Base-by-base conservation (phyloP, 2,329 filamentous ascomycete species). In the Sporothrix pallida region DNA sequence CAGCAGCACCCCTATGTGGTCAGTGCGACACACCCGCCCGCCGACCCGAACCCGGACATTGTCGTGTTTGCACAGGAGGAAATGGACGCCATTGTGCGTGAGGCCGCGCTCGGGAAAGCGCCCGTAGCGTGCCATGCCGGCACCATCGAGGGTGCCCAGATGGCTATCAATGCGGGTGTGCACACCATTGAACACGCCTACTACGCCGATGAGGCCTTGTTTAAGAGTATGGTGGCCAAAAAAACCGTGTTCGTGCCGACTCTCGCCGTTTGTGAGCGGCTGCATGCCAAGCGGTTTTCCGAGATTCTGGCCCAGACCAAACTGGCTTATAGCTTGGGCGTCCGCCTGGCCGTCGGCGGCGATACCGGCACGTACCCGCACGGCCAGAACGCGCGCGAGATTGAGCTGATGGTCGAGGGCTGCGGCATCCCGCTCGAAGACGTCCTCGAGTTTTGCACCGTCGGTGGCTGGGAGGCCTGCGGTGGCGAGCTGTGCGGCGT, bases 401-500 rank as follows among this genome's bases (percentile, higher is more conserved):
- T 88, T 74, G 87, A 89, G 78, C 79, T 89, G n/a, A 82, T 89
- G 81, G 77, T 85, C 0, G 80, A 85, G 56, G 84, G 60, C n/a
- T 65, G 86, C 5, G 87, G 87, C 0, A 79, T 89, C 1, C 84
- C 85, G 0, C 74, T 88, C 0, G 83, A 81, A 37, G 85, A 88
- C 58, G 84, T 86, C 0, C 78, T 89, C 44, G 83, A 84, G 72
- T 83, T 86, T 4, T 84, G 82, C 15, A 88, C 85, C 6, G 75
- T 89, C 2, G 83, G 83, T 26, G 88, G 87, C 0, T 89, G 87
- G 87, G 83, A 88, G 74, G 83, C 86, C 7, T 89, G 87, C 74
- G 87, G 87, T 0, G 83, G 82, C 2, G 85, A 88, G 48, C 80
- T 83, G 67, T 87, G 84, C 73, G 87, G 87, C 0, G 82, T 83